Conservation (phyloP, 495 filamentous ascomycete genomes). For the Aspergillus cavernicola region DNA sequence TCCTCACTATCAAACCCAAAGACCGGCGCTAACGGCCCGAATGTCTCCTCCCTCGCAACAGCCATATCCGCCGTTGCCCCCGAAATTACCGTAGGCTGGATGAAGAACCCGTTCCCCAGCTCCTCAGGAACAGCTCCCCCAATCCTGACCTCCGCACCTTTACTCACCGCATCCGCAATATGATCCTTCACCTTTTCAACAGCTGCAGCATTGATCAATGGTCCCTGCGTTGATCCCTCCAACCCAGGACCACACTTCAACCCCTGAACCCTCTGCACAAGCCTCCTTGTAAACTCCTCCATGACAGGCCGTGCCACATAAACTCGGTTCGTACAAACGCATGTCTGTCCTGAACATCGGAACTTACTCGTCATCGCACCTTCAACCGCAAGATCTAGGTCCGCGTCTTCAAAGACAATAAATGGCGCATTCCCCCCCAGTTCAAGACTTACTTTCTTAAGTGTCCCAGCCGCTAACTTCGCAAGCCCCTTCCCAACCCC, state of each 20-base stretch:
- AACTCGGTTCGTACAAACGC: slow-evolving; percentile 65
- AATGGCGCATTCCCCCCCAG: slow-evolving; percentile 87
- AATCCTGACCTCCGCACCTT: slow-evolving; percentile 17
- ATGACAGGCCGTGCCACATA: slow-evolving; percentile 37
- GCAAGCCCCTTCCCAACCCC: slow-evolving; percentile 24
- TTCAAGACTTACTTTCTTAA: slow-evolving; percentile 79
- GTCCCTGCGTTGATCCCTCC: slow-evolving; percentile 65
- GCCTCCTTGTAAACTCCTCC: slow-evolving; percentile 32
- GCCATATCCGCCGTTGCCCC: slow-evolving; percentile 52
- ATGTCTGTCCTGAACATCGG: slow-evolving; percentile 49
- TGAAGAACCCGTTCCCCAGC: slow-evolving; percentile 58
- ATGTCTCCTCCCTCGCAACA: slow-evolving; percentile 25
- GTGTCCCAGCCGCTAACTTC: slow-evolving; percentile 53
- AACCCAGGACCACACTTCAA: slow-evolving; percentile 72
- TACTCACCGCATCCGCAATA: slow-evolving; percentile 63
- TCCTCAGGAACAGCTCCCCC: slow-evolving; percentile 16
- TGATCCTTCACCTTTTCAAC: slow-evolving; percentile 67
- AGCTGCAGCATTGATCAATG: slow-evolving; percentile 67
- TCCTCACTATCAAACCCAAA: slow-evolving; percentile 27
- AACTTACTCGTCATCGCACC: slow-evolving; percentile 59
- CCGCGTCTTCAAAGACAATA: slow-evolving; percentile 82
- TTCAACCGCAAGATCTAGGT: slow-evolving; percentile 76
- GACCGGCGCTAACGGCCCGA: slow-evolving; percentile 28
- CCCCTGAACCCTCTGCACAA: slow-evolving; percentile 57
- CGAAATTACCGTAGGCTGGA: slow-evolving; percentile 64